Evolutionary conservation across 768 basidiomycete species (phyloP), one percentile per base, ranked within the genome.

Genomic region (Lactifluus subvellereus): DNA sequence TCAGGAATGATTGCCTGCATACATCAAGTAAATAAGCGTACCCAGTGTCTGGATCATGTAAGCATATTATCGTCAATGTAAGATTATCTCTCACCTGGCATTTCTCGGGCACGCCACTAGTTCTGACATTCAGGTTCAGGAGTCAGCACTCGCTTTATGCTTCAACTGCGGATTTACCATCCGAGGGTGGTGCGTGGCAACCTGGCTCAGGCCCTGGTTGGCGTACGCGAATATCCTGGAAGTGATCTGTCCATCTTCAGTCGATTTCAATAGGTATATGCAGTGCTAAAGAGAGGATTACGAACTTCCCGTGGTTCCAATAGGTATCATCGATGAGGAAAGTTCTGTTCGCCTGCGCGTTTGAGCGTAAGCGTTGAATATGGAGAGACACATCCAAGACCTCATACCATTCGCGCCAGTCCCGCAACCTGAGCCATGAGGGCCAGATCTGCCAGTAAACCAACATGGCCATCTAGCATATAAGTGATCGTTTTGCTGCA

Each of bases 291-390:
- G 40, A 49, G 32, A 22, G 42, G 18, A 5, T 22, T 42, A 73
- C 83, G 59, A 64, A 86, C 85, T 81, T 84, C 75, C 86, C 87
- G 60, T 87, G 81, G 71, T 87, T 84, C 87, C 88, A 89, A 65
- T 84, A 81, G 0, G 81, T 81, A 71, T 89, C 87, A 61, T 87
- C 83, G 5, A 89, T 76, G 57, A 89, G 76, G 72, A 89, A 85
- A 3, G 87, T 87, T 43, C 83, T 75, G 67, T 84, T 83, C 60
- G 79, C 76, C 87, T 88, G 50, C 38, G 54, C 20, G 54, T 37
- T 49, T 45, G 48, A 30, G 55, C 14, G 37, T 58, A 14, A 66
- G 18, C 22, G 18, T 61, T 32, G 18, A 22, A 49, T 14, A 59
- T 33, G 37, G 54, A 38, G 35, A 9, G 8, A 32, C 58, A 47